A percentile compares a stretch with the other conserved stretches of the same genome.
Evolutionary conservation across 306 rosid genomes (phyloP).

Genomic region (Inga oerstediana): DNA sequence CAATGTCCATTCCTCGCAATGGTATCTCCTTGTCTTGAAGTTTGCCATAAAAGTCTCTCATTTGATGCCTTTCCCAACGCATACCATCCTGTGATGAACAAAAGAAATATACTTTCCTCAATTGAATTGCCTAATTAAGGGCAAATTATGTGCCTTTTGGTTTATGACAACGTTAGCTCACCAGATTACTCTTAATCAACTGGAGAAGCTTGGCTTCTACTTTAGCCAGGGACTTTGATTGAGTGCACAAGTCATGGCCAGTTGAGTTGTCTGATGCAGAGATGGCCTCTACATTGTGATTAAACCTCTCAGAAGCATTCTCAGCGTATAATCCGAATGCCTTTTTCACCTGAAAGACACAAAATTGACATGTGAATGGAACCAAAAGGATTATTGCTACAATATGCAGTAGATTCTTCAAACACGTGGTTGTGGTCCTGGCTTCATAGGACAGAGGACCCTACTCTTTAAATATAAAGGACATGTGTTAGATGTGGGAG

Average conservation of each 20-base stretch:
- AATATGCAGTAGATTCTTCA: not conserved
- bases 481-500: not conserved
- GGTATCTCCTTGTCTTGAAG: conserved; percentile 53
- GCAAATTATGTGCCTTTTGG: not conserved
- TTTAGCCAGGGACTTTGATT: conserved; percentile 54
- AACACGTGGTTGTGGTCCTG: not conserved
- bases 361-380: not conserved
- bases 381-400: not conserved
- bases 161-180: conserved; percentile 33
- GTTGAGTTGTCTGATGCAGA: conserved; percentile 43
- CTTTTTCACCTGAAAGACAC: conserved; percentile 54
- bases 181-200: conserved; percentile 45
- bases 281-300: conserved; percentile 48
- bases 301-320: conserved; percentile 58
- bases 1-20: conserved; percentile 70
- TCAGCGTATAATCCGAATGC: conserved; percentile 44
- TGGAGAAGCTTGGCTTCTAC: conserved; percentile 57
- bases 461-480: not conserved
- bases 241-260: conserved; percentile 38
- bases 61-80: conserved; percentile 68
- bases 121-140: not conserved
- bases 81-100: conserved; percentile 56
- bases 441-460: not conserved
- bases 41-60: conserved; percentile 36
- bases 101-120: conserved; percentile 15